These are phyloP conservation scores for Mycena metata DNA, from an alignment of 768 basidiomycete species.

Conservation along the genomic window DNA sequence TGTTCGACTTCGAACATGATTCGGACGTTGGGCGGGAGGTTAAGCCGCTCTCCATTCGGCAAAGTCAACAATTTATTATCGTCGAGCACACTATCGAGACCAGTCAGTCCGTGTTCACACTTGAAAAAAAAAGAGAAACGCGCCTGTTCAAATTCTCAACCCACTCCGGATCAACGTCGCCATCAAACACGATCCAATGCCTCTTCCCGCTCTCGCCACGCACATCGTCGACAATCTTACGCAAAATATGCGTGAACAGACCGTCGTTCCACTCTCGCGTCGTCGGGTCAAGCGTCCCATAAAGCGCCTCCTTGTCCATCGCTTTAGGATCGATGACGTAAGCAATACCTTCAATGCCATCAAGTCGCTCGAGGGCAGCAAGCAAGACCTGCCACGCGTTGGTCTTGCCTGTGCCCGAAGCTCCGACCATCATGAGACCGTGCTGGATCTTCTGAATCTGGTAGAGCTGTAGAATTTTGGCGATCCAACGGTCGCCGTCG, in stretches of 20 bases:
- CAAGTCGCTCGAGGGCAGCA: slow-evolving; percentile 89
- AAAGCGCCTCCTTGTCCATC: slow-evolving; percentile 97
- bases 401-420: slow-evolving; percentile 96
- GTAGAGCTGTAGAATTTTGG: slow-evolving; percentile 97
- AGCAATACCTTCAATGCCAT: slow-evolving; percentile 91
- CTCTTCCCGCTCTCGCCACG: slow-evolving; percentile 96
- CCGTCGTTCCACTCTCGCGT: slow-evolving; percentile 99
- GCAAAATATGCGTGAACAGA: slow-evolving; percentile 95
- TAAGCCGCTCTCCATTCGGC: slow-evolving; percentile 98
- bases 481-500: slow-evolving; percentile 89
- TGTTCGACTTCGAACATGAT: slow-evolving; percentile 99
- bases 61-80: slow-evolving; percentile 98
- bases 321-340: slow-evolving; percentile 99
- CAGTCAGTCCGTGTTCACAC: slow-evolving; percentile 29
- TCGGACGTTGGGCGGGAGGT: slow-evolving; percentile 95
- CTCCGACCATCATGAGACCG: slow-evolving; percentile 99
- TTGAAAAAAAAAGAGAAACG: slow-evolving; percentile 42
- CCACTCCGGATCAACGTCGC: slow-evolving; percentile 99
- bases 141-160: slow-evolving; percentile 99
- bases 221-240: slow-evolving; percentile 98
- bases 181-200: slow-evolving; percentile 99
- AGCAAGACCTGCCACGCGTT: slow-evolving; percentile 97
- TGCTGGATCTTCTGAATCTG: slow-evolving; percentile 99
- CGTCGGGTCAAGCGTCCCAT: slow-evolving; percentile 96
- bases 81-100: slow-evolving; percentile 84